Evolutionary conservation across 129 eudicot genomes (phyloP), one percentile per base, ranked within the genome.

Genomic region (Saussurea involucrata): DNA sequence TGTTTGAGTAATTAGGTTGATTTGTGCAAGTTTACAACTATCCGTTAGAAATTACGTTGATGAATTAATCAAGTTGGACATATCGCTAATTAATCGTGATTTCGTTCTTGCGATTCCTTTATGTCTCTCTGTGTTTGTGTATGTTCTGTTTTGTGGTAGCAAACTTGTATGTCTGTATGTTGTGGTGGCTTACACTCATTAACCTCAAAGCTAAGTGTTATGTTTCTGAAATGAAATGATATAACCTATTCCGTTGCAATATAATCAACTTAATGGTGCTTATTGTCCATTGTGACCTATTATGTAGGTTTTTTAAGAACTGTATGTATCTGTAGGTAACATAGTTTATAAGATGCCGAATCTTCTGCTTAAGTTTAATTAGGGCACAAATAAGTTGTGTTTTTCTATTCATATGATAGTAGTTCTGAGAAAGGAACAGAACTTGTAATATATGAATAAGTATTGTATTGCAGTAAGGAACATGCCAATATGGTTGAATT

Each of bases 81-180:
- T 71, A n/a, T 25, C 55, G 3, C 31, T 31, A 22, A 12, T 63
- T 46, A 64, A 32, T 79, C 21, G 13, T 22, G 13, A 15, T 63
- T 79, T 46, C 13, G 53, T 63, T 29, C 34, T 5, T 36, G 66
- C 17, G 83, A 79, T 71, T 53, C 11, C n/a, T 49, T 0, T 65
- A 53, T 21, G 11, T 8, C 28, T 2, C 5, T 57, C 58, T 17
- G 6, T 72, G 32, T 57, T 27, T 73, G 68, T 73, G 24, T 33
- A 33, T 60, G 12, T 58, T 25, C 37, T 24, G 5, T 6, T 31
- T 66, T 29, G 11, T 66, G 24, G 34, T 15, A 55, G 31, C 11
- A 65, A 28, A 28, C 22, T 28, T 65, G 22, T 24, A 65, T 63
- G 2, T 64, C 20, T 64, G 22, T 36, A 7, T 36, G 79, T 63